phyloP scores from a whole-genome alignment of 345 rosid species.

The Brassica rapa region DNA sequence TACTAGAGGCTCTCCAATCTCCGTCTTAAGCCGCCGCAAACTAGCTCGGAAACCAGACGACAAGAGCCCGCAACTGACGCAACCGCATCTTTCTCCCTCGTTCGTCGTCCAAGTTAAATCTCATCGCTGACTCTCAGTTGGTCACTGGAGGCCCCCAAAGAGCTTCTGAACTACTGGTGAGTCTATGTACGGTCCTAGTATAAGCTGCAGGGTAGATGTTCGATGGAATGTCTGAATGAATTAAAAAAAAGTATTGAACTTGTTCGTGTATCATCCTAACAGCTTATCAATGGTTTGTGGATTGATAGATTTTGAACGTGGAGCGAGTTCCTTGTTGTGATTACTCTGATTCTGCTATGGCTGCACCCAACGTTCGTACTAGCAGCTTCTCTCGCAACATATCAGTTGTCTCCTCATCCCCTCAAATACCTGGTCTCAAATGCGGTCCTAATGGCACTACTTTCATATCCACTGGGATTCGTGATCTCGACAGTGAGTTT shows the following conservation, averaged over 20 bases:
- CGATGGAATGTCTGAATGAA: slow-evolving; percentile 38
- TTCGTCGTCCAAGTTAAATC: too few species aligned
- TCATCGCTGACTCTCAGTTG: too few species aligned
- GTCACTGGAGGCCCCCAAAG: too few species aligned
- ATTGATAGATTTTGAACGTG: slow-evolving; percentile 22
- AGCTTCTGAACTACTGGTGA: background rate
- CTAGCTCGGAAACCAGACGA: background rate
- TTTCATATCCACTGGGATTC: slow-evolving; percentile 74
- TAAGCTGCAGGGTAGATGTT: slow-evolving; percentile 29
- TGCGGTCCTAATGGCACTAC: slow-evolving; percentile 80
- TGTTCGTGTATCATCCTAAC: background rate
- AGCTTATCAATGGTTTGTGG: background rate
- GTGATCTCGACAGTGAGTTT: slow-evolving; percentile 82
- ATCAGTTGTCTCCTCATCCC: slow-evolving; percentile 42
- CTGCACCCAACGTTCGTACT: slow-evolving; percentile 59
- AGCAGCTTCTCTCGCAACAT: slow-evolving; percentile 86
- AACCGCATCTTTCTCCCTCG: background rate
- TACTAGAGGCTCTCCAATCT: background rate
- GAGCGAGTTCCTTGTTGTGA: background rate
- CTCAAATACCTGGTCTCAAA: slow-evolving; percentile 69
- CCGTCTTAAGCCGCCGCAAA: slow-evolving; percentile 6
- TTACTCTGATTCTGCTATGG: slow-evolving; percentile 45
- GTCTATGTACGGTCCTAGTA: background rate
- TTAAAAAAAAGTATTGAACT: background rate
- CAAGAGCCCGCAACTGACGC: background rate